Evolutionary conservation across 2,329 filamentous ascomycete species (phyloP).

Genomic region (Penicillium sp.): DNA sequence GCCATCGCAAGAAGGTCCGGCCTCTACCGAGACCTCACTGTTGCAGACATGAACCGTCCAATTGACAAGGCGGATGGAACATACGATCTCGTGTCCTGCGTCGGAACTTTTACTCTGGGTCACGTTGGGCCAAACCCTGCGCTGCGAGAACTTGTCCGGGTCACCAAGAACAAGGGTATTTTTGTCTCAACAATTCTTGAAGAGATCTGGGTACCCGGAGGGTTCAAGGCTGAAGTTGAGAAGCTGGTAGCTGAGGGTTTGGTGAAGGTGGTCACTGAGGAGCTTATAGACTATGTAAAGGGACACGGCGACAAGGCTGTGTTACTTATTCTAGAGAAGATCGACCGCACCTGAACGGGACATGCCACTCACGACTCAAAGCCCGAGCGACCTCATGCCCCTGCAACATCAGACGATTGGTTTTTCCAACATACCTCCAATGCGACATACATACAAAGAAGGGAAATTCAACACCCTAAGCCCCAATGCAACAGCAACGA

Average conservation of each 20-base stretch:
- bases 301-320: conserved; percentile 33
- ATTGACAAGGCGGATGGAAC: conserved; percentile 42
- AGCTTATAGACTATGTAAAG: conserved; percentile 33
- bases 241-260: conserved; percentile 34
- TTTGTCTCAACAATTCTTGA: conserved; percentile 54
- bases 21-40: conserved; percentile 48
- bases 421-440: conserved; percentile 1
- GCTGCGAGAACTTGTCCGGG: conserved; percentile 52
- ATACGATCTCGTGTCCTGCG: conserved; percentile 55
- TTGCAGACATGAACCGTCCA: conserved; percentile 49
- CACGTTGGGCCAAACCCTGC: conserved; percentile 54
- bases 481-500: background rate
- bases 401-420: background rate
- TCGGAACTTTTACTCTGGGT: conserved; percentile 56
- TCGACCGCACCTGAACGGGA: conserved; percentile 28
- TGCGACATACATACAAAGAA: conserved; percentile 8
- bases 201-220: conserved; percentile 51
- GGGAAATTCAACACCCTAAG: conserved; percentile 1
- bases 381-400: conserved; percentile 2
- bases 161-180: conserved; percentile 50
- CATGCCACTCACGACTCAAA: conserved; percentile 12
- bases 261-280: conserved; percentile 34
- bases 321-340: conserved; percentile 29
- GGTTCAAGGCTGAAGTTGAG: conserved; percentile 50
- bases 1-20: conserved; percentile 51